Conservation (phyloP, 2,329 filamentous ascomycete genomes). For the Colletotrichum sp. region DNA sequence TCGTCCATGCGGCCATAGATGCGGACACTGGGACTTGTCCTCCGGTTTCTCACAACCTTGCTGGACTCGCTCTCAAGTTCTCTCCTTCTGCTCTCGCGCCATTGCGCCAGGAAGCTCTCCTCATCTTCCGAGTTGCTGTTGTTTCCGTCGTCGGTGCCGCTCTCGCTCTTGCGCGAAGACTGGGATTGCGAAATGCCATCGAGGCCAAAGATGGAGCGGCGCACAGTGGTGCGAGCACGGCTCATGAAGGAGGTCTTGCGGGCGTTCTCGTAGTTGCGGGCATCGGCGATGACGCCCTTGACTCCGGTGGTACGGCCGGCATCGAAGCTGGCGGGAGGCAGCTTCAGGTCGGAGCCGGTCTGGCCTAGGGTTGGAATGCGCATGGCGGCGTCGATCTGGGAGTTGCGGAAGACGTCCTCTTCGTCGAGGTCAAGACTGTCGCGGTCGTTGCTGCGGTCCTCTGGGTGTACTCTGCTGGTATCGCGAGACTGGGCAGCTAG, state of each 20-base stretch:
- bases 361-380: slow-evolving; percentile 61
- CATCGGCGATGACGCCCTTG: slow-evolving; percentile 87
- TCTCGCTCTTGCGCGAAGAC: slow-evolving; percentile 48
- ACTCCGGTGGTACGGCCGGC: slow-evolving; percentile 78
- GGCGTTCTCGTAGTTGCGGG: slow-evolving; percentile 76
- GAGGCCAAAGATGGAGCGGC: slow-evolving; percentile 60
- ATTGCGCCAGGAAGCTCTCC: slow-evolving; percentile 81
- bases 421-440: slow-evolving; percentile 54
- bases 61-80: slow-evolving; percentile 74
- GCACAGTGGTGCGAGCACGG: slow-evolving; percentile 53
- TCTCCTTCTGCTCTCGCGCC: slow-evolving; percentile 80
- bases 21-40: slow-evolving; percentile 77
- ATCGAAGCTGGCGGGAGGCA: slow-evolving; percentile 68
- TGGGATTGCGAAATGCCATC: slow-evolving; percentile 28
- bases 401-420: slow-evolving; percentile 58
- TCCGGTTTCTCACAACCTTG: slow-evolving; percentile 63
- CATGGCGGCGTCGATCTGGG: slow-evolving; percentile 68
- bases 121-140: slow-evolving; percentile 69
- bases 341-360: slow-evolving; percentile 57
- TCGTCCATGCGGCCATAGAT: slow-evolving; percentile 80
- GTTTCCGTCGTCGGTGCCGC: slow-evolving; percentile 47
- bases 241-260: slow-evolving; percentile 60
- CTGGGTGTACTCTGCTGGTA: slow-evolving; percentile 55
- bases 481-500: slow-evolving; percentile 60
- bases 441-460: slow-evolving; percentile 57